phyloP scores from a whole-genome alignment of 2,329 filamentous ascomycete genomes.

The Colletotrichum destructivum region DNA sequence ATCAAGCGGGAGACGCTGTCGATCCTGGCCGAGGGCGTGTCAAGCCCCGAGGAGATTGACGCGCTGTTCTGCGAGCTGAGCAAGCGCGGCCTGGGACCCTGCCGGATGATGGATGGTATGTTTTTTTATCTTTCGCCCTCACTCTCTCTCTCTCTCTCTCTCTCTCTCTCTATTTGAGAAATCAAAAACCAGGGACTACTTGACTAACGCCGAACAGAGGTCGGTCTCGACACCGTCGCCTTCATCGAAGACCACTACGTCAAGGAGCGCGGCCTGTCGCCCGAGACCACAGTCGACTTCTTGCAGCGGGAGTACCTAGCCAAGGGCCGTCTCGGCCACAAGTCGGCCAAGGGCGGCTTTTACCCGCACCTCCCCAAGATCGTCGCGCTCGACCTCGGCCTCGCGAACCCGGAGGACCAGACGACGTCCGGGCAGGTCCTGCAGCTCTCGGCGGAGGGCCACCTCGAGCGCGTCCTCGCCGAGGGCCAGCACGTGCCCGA shows the following conservation, averaged over 20 bases:
- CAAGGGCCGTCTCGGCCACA: slow-evolving; percentile 62
- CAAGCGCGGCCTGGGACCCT: slow-evolving; percentile 31
- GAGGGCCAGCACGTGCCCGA: slow-evolving; percentile 55
- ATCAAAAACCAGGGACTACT: too few species aligned
- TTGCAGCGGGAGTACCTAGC: slow-evolving; percentile 60
- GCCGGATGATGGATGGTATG: slow-evolving; percentile 47
- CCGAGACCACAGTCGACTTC: slow-evolving; percentile 59
- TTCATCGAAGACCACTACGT: slow-evolving; percentile 70
- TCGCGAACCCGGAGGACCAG: slow-evolving; percentile 1
- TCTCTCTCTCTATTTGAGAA: background rate
- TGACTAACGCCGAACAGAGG: slow-evolving; percentile 50
- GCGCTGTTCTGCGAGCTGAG: slow-evolving; percentile 56
- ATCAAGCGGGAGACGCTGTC: slow-evolving; percentile 67
- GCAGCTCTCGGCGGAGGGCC: slow-evolving; percentile 44
- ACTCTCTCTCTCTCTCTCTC: too few species aligned
- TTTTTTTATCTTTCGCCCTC: too few species aligned
- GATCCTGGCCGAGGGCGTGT: slow-evolving; percentile 66
- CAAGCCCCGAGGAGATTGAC: slow-evolving; percentile 65
- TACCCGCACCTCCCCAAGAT: slow-evolving; percentile 50
- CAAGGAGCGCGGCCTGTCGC: slow-evolving; percentile 60
- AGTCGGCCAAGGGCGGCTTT: slow-evolving; percentile 58
- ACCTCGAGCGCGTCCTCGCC: slow-evolving; percentile 45
- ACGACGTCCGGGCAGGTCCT: slow-evolving; percentile 31
- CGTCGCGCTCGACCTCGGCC: slow-evolving; percentile 22
- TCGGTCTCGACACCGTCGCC: slow-evolving; percentile 68